Conservation (phyloP, 768 basidiomycete species). For the Epithele typhae region DNA sequence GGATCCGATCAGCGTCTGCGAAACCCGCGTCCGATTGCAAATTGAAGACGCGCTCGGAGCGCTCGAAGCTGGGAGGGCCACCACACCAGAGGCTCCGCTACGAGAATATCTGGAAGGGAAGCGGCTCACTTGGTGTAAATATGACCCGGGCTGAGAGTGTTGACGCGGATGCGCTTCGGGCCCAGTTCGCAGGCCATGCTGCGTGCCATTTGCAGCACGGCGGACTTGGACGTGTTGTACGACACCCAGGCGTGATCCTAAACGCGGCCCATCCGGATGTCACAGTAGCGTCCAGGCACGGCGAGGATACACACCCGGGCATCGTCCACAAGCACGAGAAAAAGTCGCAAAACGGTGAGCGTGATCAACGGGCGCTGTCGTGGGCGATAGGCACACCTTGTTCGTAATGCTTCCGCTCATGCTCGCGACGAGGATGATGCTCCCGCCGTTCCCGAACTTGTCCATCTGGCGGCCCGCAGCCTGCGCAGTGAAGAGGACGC, state of each 20-base stretch:
- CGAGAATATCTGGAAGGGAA: too few species aligned
- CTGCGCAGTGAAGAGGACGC: conserved; percentile 33
- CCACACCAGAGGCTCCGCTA: too few species aligned
- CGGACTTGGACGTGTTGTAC: conserved; percentile 76
- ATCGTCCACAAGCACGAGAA: background rate
- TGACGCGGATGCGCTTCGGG: conserved; percentile 60
- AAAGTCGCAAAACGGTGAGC: too few species aligned
- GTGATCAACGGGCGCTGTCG: background rate
- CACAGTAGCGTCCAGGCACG: too few species aligned
- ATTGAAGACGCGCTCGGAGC: too few species aligned
- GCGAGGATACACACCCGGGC: background rate
- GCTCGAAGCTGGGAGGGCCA: too few species aligned
- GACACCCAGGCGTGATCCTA: conserved; percentile 74
- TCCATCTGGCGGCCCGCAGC: conserved; percentile 34
- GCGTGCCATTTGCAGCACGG: conserved; percentile 74
- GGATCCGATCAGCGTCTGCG: too few species aligned
- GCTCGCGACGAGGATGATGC: conserved; percentile 39
- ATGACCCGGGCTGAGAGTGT: conserved; percentile 72
- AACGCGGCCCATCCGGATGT: too few species aligned
- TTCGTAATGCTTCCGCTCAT: conserved; percentile 57
- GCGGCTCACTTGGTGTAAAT: conserved; percentile 59
- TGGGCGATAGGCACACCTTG: conserved; percentile 38
- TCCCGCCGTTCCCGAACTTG: conserved; percentile 32
- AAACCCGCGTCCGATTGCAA: too few species aligned
- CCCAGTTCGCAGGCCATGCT: conserved; percentile 83